A percentile compares a stretch with the other conserved stretches of the same genome.
Conservation (phyloP, 805 yeast species). For the Saccharomycopsis sp. region DNA sequence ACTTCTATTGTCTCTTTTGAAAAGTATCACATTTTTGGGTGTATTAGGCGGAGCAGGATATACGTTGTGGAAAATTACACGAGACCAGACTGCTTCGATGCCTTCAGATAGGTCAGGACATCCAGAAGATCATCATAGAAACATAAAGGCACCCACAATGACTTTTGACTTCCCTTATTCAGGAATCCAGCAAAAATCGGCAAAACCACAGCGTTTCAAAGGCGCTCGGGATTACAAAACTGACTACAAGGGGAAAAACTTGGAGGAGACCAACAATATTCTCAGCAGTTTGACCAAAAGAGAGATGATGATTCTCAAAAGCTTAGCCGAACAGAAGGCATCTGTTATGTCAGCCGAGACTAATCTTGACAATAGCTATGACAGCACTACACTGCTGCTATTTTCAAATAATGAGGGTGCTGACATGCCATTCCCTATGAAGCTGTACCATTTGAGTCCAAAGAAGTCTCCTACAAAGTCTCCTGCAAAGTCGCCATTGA, state of each 20-base stretch:
- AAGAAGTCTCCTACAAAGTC: not conserved
- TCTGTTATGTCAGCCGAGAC: too few relatives aligned
- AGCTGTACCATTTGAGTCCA: slow-evolving; percentile 1
- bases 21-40: slow-evolving; percentile 5
- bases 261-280: not conserved
- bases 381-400: too few relatives aligned
- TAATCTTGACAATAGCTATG: too few relatives aligned
- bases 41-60: slow-evolving; percentile 5
- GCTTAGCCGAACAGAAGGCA: not conserved
- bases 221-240: not conserved
- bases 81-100: not conserved
- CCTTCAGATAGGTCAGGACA: not conserved
- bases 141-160: not conserved
- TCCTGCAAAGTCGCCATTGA: too few relatives aligned
- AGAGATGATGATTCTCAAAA: slow-evolving; percentile 5
- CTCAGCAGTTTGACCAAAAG: slow-evolving; percentile 2
- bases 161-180: not conserved
- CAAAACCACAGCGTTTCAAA: not conserved
- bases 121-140: not conserved
- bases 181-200: too few relatives aligned
- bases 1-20: slow-evolving; percentile 1
- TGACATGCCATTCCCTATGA: not conserved
- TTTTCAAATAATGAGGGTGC: too few relatives aligned
- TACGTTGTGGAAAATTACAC: not conserved
- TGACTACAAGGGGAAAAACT: not conserved